A percentile compares a stretch with the other conserved stretches of the same genome.
Conservation (phyloP, 2,329 filamentous ascomycete genomes). For the Neocucurbitaria cava region DNA sequence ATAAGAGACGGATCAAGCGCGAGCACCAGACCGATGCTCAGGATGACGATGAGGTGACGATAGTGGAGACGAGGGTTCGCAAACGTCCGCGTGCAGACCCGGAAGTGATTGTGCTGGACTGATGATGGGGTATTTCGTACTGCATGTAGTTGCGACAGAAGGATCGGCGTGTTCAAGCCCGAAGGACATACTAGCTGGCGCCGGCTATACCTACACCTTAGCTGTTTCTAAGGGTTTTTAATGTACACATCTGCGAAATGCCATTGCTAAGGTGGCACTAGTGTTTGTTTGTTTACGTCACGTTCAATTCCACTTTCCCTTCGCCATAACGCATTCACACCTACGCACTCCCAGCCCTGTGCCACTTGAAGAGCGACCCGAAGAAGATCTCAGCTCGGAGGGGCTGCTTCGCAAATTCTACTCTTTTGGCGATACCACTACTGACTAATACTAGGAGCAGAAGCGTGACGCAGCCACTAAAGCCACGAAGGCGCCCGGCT, state of each 20-base stretch:
- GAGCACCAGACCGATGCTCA: neutral
- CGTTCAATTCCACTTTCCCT: too few relatives aligned
- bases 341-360: neutral
- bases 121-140: neutral
- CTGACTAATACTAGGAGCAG: neutral
- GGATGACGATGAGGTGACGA: constrained; percentile 2
- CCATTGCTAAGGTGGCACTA: too few relatives aligned
- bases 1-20: neutral
- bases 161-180: too few relatives aligned
- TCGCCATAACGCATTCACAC: neutral
- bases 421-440: too few relatives aligned
- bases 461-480: neutral
- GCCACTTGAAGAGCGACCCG: neutral
- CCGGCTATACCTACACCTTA: too few relatives aligned
- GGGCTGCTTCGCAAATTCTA: neutral
- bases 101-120: constrained; percentile 10
- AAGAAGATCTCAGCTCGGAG: neutral
- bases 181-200: too few relatives aligned
- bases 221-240: too few relatives aligned
- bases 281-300: too few relatives aligned
- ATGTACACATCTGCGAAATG: too few relatives aligned
- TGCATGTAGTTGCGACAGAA: neutral
- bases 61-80: neutral
- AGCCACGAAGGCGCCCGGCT: neutral
- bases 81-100: constrained; percentile 11